These are phyloP conservation scores for Daldinia grandis DNA, from an alignment of 495 filamentous ascomycete species.

Conservation along the genomic window DNA sequence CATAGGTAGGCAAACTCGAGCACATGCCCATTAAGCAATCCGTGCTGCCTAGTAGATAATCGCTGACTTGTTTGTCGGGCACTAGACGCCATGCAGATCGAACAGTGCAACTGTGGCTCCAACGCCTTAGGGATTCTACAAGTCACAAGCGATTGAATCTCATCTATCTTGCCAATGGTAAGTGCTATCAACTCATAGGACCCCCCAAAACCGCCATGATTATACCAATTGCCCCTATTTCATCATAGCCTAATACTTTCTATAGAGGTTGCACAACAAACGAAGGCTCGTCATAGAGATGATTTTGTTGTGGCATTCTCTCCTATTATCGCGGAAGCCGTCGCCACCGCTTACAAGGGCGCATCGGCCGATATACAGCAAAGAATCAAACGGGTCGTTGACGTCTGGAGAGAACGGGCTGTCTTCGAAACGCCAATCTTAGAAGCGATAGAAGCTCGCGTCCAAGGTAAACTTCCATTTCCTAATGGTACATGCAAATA, in stretches of 20 bases:
- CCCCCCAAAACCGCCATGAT: constrained; percentile 26
- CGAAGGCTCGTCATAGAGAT: constrained; percentile 85
- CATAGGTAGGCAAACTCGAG: constrained; percentile 72
- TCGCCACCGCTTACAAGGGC: constrained; percentile 84
- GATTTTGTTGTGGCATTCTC: constrained; percentile 93
- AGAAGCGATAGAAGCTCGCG: constrained; percentile 75
- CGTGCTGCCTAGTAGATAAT: constrained; percentile 10
- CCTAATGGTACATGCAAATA: background rate
- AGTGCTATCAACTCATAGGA: constrained; percentile 27
- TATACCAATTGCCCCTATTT: background rate
- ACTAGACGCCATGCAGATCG: constrained; percentile 85
- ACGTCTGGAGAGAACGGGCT: constrained; percentile 87
- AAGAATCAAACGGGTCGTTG: constrained; percentile 86
- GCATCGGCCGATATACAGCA: constrained; percentile 82
- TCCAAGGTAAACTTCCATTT: constrained; percentile 69
- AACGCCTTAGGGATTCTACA: constrained; percentile 83
- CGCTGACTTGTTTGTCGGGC: constrained; percentile 25
- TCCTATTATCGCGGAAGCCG: constrained; percentile 88
- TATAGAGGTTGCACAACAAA: constrained; percentile 93
- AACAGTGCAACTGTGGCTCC: constrained; percentile 88
- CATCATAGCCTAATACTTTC: constrained; percentile 34
- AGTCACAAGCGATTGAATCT: constrained; percentile 87
- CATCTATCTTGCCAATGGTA: constrained; percentile 95
- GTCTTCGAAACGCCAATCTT: constrained; percentile 87
- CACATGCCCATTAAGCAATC: constrained; percentile 10